Evolutionary conservation across 129 eudicot species (phyloP).

Genomic region (Oenanthe sinensis): DNA sequence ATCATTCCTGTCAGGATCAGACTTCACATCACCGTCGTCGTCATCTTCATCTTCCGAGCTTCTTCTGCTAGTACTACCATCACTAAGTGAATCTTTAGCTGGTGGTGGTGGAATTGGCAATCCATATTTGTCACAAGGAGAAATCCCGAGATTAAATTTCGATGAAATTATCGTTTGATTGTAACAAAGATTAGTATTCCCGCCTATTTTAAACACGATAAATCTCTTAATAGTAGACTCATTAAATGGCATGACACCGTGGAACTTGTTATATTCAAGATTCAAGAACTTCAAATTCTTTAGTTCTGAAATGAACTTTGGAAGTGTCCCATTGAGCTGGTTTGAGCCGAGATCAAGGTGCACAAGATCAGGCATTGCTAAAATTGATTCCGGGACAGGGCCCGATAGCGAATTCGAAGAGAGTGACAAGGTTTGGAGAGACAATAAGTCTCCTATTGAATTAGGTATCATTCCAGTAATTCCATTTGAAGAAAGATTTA

Average conservation of each 20-base stretch:
- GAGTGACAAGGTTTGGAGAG: slow-evolving; percentile 50
- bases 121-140: slow-evolving; percentile 82
- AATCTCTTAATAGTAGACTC: slow-evolving; percentile 54
- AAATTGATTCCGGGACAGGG: slow-evolving; percentile 55
- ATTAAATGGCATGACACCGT: slow-evolving; percentile 79
- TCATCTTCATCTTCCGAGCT: slow-evolving; percentile 18
- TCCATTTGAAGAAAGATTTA: slow-evolving; percentile 63
- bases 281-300: slow-evolving; percentile 59
- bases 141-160: slow-evolving; percentile 70
- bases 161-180: slow-evolving; percentile 38
- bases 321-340: slow-evolving; percentile 52
- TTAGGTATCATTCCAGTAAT: slow-evolving; percentile 64
- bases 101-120: slow-evolving; percentile 67
- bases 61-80: slow-evolving; percentile 22
- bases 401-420: slow-evolving; percentile 72
- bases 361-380: slow-evolving; percentile 32
- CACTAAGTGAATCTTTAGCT: slow-evolving; percentile 19
- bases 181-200: slow-evolving; percentile 66
- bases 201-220: slow-evolving; percentile 62
- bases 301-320: slow-evolving; percentile 55
- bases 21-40: slow-evolving; percentile 13
- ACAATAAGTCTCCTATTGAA: slow-evolving; percentile 55
- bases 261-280: slow-evolving; percentile 73
- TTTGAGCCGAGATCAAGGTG: slow-evolving; percentile 76
- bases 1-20: slow-evolving; percentile 20